phyloP scores from a whole-genome alignment of 495 filamentous ascomycete species.

The Chaetomidium leptoderma region DNA sequence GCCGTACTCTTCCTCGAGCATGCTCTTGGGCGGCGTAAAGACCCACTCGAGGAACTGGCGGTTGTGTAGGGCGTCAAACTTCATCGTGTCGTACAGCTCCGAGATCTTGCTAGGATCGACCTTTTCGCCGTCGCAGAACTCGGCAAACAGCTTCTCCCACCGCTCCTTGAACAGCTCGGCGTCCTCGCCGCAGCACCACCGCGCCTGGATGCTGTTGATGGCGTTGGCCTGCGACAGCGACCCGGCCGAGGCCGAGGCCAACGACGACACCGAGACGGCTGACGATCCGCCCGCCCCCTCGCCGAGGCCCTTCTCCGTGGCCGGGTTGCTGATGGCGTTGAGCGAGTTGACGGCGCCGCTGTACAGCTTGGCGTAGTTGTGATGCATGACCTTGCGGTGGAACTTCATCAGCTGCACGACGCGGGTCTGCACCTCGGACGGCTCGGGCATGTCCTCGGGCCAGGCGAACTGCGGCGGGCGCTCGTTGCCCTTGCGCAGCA shows the following conservation, averaged over 20 bases:
- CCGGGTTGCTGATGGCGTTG: conserved; percentile 47
- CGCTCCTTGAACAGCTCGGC: conserved; percentile 90
- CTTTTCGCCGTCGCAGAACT: conserved; percentile 95
- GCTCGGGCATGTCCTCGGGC: conserved; percentile 93
- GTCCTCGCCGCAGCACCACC: conserved; percentile 97
- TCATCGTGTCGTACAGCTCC: conserved; percentile 98
- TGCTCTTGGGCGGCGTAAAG: conserved; percentile 73
- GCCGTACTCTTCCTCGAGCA: conserved; percentile 60
- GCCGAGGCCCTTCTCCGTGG: conserved; percentile 28
- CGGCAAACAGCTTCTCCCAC: conserved; percentile 97
- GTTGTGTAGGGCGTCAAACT: conserved; percentile 97
- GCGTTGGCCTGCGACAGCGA: conserved; percentile 56
- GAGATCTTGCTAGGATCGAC: conserved; percentile 97
- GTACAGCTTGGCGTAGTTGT: conserved; percentile 80
- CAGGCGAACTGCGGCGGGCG: conserved; percentile 93
- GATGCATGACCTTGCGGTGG: conserved; percentile 86
- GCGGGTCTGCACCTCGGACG: conserved; percentile 80
- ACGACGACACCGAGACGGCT: conserved; percentile 28
- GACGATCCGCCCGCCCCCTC: conserved; percentile 12
- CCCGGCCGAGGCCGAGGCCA: conserved; percentile 35
- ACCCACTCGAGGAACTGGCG: conserved; percentile 96
- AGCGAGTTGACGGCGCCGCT: conserved; percentile 57
- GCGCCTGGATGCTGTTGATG: conserved; percentile 67
- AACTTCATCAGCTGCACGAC: conserved; percentile 97
- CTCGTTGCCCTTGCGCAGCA: conserved; percentile 80